Percentiles rank a stretch among this genome's conserved stretches.
Conservation (phyloP, 768 basidiomycete species). For the Paxillus ammoniavirescens region DNA sequence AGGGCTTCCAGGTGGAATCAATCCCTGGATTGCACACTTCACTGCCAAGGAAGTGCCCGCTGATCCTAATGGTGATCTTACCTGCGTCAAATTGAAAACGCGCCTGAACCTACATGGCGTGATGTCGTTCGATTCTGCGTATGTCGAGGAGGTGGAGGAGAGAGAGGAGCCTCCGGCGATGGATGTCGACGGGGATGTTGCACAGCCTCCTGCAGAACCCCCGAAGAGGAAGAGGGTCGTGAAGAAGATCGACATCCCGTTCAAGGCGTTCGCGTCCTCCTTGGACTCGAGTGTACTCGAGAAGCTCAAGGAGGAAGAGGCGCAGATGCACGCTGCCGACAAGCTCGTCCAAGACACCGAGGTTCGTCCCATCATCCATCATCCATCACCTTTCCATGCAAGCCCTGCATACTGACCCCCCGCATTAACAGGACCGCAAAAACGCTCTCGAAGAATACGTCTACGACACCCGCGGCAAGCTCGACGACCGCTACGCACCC, state of each 20-base stretch:
- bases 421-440: constrained; percentile 74
- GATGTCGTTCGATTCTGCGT: constrained; percentile 82
- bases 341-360: constrained; percentile 98
- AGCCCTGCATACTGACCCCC: background rate
- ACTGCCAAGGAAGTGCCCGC: constrained; percentile 78
- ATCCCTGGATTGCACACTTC: constrained; percentile 84
- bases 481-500: constrained; percentile 81
- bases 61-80: constrained; percentile 66
- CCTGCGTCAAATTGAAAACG: constrained; percentile 88
- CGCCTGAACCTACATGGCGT: constrained; percentile 85
- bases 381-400: background rate
- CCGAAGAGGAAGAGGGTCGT: constrained; percentile 85
- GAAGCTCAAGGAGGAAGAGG: constrained; percentile 74
- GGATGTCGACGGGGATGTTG: constrained; percentile 59
- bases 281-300: constrained; percentile 68
- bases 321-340: constrained; percentile 84
- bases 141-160: constrained; percentile 82
- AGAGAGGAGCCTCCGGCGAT: constrained; percentile 67
- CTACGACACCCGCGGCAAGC: constrained; percentile 90
- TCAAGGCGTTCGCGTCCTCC: constrained; percentile 61
- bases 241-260: constrained; percentile 80
- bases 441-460: constrained; percentile 99
- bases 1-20: constrained; percentile 71
- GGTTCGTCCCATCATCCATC: constrained; percentile 43
- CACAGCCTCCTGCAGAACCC: constrained; percentile 19